Conservation (phyloP, 768 basidiomycete genomes). For the Obba rivulosa region DNA sequence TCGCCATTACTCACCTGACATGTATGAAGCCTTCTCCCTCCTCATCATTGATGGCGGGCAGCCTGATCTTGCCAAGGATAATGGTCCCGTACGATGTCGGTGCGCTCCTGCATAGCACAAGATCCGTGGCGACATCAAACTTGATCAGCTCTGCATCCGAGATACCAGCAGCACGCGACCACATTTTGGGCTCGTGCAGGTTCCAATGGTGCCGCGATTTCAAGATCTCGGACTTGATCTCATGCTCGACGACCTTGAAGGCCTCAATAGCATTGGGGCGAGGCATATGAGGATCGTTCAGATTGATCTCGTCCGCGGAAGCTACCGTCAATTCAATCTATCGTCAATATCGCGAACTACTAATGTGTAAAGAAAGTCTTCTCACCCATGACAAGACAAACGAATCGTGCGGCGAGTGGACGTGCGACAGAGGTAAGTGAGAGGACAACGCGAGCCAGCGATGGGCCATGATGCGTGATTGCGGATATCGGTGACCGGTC, state of each 20-base stretch:
- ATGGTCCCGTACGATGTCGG: conserved; percentile 63
- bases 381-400: too few relatives aligned
- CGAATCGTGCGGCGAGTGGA: too few relatives aligned
- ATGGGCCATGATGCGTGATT: too few relatives aligned
- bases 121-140: conserved; percentile 44
- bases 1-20: conserved; percentile 46
- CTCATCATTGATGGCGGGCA: conserved; percentile 59
- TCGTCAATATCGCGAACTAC: too few relatives aligned
- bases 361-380: too few relatives aligned
- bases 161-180: conserved; percentile 51
- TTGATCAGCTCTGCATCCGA: conserved; percentile 46
- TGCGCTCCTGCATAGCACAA: conserved; percentile 47
- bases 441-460: too few relatives aligned
- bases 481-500: too few relatives aligned
- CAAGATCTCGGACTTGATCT: conserved; percentile 62
- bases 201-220: conserved; percentile 69
- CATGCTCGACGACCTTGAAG: conserved; percentile 47
- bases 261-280: conserved; percentile 56
- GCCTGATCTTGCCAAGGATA: conserved; percentile 70
- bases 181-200: conserved; percentile 68
- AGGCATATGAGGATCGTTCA: conserved; percentile 61
- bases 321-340: conserved; percentile 31
- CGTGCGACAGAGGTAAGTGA: too few relatives aligned
- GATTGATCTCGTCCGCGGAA: conserved; percentile 45
- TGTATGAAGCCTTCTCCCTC: conserved; percentile 66